phyloP scores from a whole-genome alignment of 768 basidiomycete genomes.

The Mycena epipterygia region DNA sequence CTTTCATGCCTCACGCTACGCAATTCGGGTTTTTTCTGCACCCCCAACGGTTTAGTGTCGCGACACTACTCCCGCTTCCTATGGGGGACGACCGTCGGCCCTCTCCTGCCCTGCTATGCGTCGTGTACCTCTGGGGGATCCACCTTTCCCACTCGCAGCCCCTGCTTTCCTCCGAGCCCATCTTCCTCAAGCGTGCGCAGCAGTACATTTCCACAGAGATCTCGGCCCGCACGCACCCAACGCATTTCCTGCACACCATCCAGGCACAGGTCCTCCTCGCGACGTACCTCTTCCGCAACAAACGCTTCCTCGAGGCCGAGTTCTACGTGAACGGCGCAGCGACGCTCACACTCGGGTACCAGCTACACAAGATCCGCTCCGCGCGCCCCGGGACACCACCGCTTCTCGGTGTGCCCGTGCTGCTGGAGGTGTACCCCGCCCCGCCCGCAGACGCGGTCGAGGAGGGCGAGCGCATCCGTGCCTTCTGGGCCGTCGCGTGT shows the following conservation, averaged over 20 bases:
- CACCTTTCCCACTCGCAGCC: conserved; percentile 23
- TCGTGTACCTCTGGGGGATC: conserved; percentile 22
- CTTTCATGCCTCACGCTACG: conserved; percentile 28
- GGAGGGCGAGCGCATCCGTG: conserved; percentile 36
- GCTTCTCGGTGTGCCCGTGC: conserved; percentile 8
- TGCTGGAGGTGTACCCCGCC: background rate
- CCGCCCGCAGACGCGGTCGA: conserved; percentile 28
- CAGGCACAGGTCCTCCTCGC: conserved; percentile 33
- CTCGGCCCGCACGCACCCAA: background rate
- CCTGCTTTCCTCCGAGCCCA: conserved; percentile 7
- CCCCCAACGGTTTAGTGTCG: conserved; percentile 4
- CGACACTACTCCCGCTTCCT: conserved; percentile 9
- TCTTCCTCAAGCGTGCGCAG: conserved; percentile 24
- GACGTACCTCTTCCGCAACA: conserved; percentile 20
- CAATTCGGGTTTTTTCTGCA: conserved; percentile 33
- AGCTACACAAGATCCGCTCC: conserved; percentile 26
- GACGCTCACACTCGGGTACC: conserved; percentile 9
- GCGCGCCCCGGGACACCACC: background rate
- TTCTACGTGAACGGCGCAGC: conserved; percentile 26
- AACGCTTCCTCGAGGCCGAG: conserved; percentile 25
- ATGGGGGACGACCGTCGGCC: conserved; percentile 20
- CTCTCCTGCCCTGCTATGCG: conserved; percentile 18
- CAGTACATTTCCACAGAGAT: conserved; percentile 14
- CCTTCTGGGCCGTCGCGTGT: conserved; percentile 34
- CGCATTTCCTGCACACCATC: conserved; percentile 25